Evolutionary conservation across 257 asterid species (phyloP).

Genomic region (Capsicum chinense): DNA sequence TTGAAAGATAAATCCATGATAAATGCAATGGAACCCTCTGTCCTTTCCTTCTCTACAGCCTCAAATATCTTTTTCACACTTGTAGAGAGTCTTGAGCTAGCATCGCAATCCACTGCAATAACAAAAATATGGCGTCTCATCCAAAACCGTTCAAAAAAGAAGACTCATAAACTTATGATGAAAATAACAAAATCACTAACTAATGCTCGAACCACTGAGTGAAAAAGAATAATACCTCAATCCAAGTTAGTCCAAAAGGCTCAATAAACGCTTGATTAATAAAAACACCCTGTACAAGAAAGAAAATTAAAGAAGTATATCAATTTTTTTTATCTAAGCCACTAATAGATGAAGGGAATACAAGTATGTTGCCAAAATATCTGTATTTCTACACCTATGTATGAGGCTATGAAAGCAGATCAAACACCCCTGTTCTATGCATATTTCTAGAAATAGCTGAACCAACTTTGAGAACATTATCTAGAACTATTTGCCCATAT

Average conservation of each 20-base stretch:
- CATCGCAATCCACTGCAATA: slow-evolving; percentile 81
- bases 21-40: slow-evolving; percentile 86
- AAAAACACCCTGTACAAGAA: slow-evolving; percentile 83
- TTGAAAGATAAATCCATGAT: slow-evolving; percentile 81
- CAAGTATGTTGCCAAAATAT: background rate
- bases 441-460: slow-evolving; percentile 17
- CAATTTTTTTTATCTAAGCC: background rate
- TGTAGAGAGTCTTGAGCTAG: slow-evolving; percentile 72
- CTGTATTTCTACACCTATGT: background rate
- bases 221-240: slow-evolving; percentile 69
- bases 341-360: background rate
- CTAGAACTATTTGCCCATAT: background rate
- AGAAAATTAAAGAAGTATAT: slow-evolving; percentile 22
- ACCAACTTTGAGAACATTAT: background rate
- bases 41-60: slow-evolving; percentile 71
- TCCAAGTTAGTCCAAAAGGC: slow-evolving; percentile 98
- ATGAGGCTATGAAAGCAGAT: background rate
- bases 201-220: slow-evolving; percentile 27
- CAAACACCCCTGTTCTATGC: background rate
- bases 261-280: slow-evolving; percentile 97
- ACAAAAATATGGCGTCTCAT: slow-evolving; percentile 84
- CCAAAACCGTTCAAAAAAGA: slow-evolving; percentile 36
- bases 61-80: slow-evolving; percentile 71
- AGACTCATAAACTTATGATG: background rate
- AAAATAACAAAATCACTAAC: background rate